Percentiles rank a stretch among this genome's conserved stretches.
These are phyloP conservation scores for Trypanosoma congolense DNA, from an alignment of 208 protist genomes.

Conservation along the genomic window DNA sequence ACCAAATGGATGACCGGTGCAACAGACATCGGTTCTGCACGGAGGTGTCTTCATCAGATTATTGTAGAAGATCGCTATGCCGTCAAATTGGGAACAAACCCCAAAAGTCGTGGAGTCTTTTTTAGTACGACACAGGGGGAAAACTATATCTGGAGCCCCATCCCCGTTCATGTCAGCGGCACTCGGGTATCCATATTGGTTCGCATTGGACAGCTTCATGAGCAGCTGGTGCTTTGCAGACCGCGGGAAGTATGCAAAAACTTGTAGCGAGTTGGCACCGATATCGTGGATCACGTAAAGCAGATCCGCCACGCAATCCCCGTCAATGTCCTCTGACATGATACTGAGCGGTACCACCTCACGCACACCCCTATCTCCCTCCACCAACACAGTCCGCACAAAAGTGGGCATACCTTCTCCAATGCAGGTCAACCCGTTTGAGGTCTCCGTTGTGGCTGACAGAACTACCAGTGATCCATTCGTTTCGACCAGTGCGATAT, in stretches of 20 bases:
- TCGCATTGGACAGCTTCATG: conserved; percentile 9
- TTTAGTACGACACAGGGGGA: conserved; percentile 26
- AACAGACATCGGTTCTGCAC: conserved; percentile 11
- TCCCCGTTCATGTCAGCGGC: conserved; percentile 50
- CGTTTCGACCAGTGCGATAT: conserved; percentile 18
- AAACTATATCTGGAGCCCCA: conserved; percentile 41
- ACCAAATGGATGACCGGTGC: conserved; percentile 15
- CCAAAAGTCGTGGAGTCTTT: conserved; percentile 4
- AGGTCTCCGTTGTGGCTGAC: conserved; percentile 6
- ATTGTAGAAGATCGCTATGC: conserved; percentile 13
- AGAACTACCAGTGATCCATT: conserved; percentile 16
- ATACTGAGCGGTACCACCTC: conserved; percentile 38
- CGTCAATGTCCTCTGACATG: conserved; percentile 43
- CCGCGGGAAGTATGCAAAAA: conserved; percentile 24
- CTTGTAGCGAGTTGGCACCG: conserved; percentile 14
- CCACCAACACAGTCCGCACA: conserved; percentile 3
- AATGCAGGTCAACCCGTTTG: not conserved
- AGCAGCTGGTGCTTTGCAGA: conserved; percentile 9
- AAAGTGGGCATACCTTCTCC: conserved; percentile 8
- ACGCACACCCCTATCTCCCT: conserved; percentile 7
- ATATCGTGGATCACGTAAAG: conserved; percentile 40
- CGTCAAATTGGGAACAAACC: conserved; percentile 12
- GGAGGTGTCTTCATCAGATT: conserved; percentile 3
- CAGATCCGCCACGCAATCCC: conserved; percentile 58
- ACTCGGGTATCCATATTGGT: conserved; percentile 29